Evolutionary conservation across 768 basidiomycete species (phyloP), one percentile per base, ranked within the genome.

Genomic region (Mycena pura): DNA sequence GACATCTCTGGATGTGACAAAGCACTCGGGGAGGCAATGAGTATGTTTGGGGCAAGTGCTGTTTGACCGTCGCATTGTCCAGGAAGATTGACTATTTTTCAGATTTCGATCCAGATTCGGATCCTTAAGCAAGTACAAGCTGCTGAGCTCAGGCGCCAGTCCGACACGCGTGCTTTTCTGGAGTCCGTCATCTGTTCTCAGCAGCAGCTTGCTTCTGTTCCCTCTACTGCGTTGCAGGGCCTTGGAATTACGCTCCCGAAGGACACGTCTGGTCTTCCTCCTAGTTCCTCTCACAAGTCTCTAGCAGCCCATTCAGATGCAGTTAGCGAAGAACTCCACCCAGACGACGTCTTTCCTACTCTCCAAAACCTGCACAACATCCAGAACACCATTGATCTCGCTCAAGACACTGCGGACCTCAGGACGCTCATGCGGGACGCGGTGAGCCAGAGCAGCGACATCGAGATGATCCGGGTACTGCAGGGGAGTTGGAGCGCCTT

Each of bases 21-120:
- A 9, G 77, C 76, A 5, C 79, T 93, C 21, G 79, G 78, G 5
- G 86, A 90, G 54, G 85, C 86, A 5, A 71, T 89, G 38, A 72
- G 73, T n/a, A 78, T 87, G 69, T 88, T 90, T 68, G 77, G 82
- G 31, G 83, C 85, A 62, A 55, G 57, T 39, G 79, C 71, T 6
- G 29, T 14, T 22, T 36, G n/a, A n/a, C n/a, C n/a, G 19, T 41
- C 40, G 31, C 50, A 15, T 56, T 29, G 40, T 38, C 38, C 51
- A 43, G 49, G 40, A n/a, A 27, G 15, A 17, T 25, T 24, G 21
- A 36, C 54, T 27, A 31, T 38, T 9, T 19, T 65, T 11, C 57
- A 78, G 76, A 62, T 75, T 34, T 62, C 63, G 2, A 77, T 84
- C 34, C 84, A 84, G 67, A 79, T 86, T 43, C 80, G 84, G 39